phyloP scores from a whole-genome alignment of 208 protist genomes.

The Phytomonas sp. region DNA sequence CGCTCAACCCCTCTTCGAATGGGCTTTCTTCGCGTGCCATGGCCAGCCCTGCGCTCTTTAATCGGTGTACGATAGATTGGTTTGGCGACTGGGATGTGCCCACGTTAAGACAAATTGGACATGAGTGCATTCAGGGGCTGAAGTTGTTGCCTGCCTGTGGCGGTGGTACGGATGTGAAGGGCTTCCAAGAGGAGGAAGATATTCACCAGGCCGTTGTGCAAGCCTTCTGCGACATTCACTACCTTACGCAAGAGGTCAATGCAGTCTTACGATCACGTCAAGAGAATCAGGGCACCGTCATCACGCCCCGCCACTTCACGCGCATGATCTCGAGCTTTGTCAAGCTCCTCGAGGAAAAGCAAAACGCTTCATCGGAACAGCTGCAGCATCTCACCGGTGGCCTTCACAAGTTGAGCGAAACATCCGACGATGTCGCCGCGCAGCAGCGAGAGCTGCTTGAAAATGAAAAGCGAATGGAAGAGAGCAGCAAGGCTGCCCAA shows the following conservation, averaged over 20 bases:
- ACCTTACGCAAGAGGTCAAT: conserved; percentile 84
- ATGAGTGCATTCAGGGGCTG: conserved; percentile 86
- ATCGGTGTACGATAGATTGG: conserved; percentile 99
- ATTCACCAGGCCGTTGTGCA: conserved; percentile 72
- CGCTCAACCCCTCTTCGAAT: conserved; percentile 97
- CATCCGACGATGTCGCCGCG: conserved; percentile 81
- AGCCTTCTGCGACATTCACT: conserved; percentile 91
- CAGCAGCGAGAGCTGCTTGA: conserved; percentile 77
- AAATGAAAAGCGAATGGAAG: conserved; percentile 73
- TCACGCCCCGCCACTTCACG: conserved; percentile 98
- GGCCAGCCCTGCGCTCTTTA: conserved; percentile 98
- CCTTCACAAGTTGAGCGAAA: conserved; percentile 91
- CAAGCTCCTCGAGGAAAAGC: conserved; percentile 92
- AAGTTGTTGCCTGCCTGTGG: conserved; percentile 70
- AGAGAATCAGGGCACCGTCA: conserved; percentile 86
- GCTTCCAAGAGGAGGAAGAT: conserved; percentile 35
- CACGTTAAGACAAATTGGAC: conserved; percentile 92
- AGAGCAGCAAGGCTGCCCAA: conserved; percentile 69
- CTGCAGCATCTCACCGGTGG: conserved; percentile 94
- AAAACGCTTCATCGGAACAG: conserved; percentile 89
- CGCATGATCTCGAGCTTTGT: conserved; percentile 96
- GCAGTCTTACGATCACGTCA: conserved; percentile 46
- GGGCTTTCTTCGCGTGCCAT: conserved; percentile 94
- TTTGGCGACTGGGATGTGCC: conserved; percentile 97
- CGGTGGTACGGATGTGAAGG: conserved; percentile 2